phyloP scores from a whole-genome alignment of 129 eudicot species.

The Tagetes patula region DNA sequence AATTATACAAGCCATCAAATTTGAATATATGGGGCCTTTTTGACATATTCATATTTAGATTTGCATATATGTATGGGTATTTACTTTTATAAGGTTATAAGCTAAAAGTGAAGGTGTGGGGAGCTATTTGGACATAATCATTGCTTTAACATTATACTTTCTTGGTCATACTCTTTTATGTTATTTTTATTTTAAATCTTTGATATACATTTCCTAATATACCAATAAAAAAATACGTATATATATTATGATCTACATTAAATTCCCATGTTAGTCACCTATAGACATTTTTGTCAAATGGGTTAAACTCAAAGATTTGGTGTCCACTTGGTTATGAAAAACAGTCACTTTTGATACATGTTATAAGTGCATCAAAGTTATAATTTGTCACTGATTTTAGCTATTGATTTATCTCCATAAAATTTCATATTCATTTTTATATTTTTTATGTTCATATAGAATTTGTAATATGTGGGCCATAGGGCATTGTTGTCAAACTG shows the following conservation, averaged over 20 bases:
- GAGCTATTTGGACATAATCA: slow-evolving; percentile 35
- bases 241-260: neutral
- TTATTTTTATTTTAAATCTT: neutral
- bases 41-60: too few relatives aligned
- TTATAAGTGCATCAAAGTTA: too few relatives aligned
- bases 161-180: slow-evolving; percentile 24
- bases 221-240: slow-evolving; percentile 8
- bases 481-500: slow-evolving; percentile 17
- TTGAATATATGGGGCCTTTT: too few relatives aligned
- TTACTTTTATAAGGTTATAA: slow-evolving; percentile 11
- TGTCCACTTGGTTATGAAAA: too few relatives aligned
- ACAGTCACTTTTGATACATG: too few relatives aligned
- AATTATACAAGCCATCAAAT: too few relatives aligned
- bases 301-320: too few relatives aligned
- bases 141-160: slow-evolving; percentile 44
- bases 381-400: too few relatives aligned
- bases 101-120: slow-evolving; percentile 19
- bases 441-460: neutral
- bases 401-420: too few relatives aligned
- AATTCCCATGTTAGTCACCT: neutral
- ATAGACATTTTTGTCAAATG: neutral
- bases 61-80: neutral
- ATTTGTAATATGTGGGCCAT: slow-evolving; percentile 10
- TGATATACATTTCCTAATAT: slow-evolving; percentile 10
- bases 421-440: too few relatives aligned